These are phyloP conservation scores for Gaertneriomyces semiglobifer DNA, from an alignment of 192 early-diverging fungal species.

Conservation along the genomic window DNA sequence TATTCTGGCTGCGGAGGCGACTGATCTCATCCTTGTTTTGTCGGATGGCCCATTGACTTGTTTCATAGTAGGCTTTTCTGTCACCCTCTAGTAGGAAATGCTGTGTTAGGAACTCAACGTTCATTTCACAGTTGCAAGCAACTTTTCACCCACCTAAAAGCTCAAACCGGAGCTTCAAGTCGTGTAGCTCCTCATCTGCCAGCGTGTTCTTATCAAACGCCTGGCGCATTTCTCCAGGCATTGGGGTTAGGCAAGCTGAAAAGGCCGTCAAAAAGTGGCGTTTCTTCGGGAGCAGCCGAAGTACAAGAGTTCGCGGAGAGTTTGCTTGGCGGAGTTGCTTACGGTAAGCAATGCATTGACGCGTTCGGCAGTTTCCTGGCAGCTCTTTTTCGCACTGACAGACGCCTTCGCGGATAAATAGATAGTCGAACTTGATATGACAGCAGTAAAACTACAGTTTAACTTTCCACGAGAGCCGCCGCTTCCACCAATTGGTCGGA, in stretches of 20 bases:
- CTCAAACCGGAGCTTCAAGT: conserved; percentile 62
- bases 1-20: conserved; percentile 46
- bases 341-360: no score
- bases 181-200: conserved; percentile 61
- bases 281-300: no score
- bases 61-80: conserved; percentile 63
- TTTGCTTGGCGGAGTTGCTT: no score
- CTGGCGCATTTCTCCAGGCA: conserved; percentile 23
- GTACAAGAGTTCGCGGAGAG: no score
- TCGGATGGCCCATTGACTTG: conserved; percentile 59
- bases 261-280: no score
- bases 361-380: no score
- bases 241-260: no score
- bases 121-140: not conserved
- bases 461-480: conserved; percentile 30
- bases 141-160: conserved; percentile 44
- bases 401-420: not conserved
- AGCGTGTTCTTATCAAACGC: conserved; percentile 34
- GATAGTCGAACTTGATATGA: not conserved
- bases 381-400: no score
- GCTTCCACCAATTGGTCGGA: conserved; percentile 28
- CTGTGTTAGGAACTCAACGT: not conserved
- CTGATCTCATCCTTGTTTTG: conserved; percentile 63
- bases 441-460: not conserved
- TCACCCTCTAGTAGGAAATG: conserved; percentile 55